These are phyloP conservation scores for Chaetomiaceae sp. DNA, from an alignment of 2,329 filamentous ascomycete species.

Conservation along the genomic window DNA sequence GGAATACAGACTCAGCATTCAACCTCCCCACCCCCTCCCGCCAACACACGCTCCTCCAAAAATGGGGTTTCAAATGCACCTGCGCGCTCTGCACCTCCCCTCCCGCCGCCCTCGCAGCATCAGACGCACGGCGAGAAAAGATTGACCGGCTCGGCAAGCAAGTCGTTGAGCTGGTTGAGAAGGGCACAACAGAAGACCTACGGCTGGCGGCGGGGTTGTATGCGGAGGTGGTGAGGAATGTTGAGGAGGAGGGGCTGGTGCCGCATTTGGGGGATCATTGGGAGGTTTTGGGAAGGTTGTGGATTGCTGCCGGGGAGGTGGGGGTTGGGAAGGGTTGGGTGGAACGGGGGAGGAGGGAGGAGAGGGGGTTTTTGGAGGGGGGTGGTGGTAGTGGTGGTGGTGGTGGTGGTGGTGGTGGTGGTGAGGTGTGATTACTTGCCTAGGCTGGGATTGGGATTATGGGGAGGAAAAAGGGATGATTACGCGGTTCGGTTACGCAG, in stretches of 20 bases:
- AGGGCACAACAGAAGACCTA: conserved; percentile 14
- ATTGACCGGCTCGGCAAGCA: conserved; percentile 14
- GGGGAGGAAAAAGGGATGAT: too few species aligned
- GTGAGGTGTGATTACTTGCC: not conserved
- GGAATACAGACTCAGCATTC: conserved; percentile 17
- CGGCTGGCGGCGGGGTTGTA: conserved; percentile 14
- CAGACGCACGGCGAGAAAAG: conserved; percentile 25
- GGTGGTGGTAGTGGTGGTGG: too few species aligned
- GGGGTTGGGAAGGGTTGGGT: conserved; percentile 22
- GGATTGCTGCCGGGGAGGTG: conserved; percentile 19
- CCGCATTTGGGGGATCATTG: conserved; percentile 28
- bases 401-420: not conserved
- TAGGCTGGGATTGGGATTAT: not conserved
- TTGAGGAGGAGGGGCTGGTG: conserved; percentile 24
- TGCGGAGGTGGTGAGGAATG: conserved; percentile 20
- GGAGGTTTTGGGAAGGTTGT: conserved; percentile 27
- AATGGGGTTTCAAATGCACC: conserved; percentile 29
- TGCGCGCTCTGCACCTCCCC: conserved; percentile 25
- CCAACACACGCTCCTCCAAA: conserved; percentile 15
- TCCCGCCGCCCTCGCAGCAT: conserved; percentile 12
- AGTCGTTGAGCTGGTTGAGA: conserved; percentile 18
- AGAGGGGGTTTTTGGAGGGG: conserved; percentile 12
- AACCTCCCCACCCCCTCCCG: conserved; percentile 23
- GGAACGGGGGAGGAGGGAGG: conserved; percentile 20
- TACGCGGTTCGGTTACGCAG: too few species aligned